A percentile compares a stretch with the other conserved stretches of the same genome.
Conservation (phyloP, 2,329 filamentous ascomycete genomes). For the Aspergillus brunneoviolaceus region DNA sequence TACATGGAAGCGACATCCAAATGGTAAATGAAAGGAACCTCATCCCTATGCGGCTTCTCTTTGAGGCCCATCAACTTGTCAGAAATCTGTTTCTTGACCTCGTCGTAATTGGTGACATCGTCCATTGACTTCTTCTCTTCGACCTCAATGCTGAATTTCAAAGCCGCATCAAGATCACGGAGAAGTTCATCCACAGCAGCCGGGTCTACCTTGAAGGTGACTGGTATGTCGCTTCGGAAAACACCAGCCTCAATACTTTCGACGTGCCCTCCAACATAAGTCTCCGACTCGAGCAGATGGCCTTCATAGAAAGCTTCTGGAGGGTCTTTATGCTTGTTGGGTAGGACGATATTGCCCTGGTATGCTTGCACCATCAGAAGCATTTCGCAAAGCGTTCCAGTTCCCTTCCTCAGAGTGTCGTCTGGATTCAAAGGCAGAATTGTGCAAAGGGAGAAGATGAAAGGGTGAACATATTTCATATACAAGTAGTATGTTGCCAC, state of each 20-base stretch:
- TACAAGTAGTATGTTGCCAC: constrained; percentile 98
- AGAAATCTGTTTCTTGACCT: constrained; percentile 79
- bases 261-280: constrained; percentile 96
- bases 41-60: constrained; percentile 77
- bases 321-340: constrained; percentile 91
- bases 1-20: constrained; percentile 99
- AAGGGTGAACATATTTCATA: constrained; percentile 99
- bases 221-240: constrained; percentile 91
- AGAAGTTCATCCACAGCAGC: constrained; percentile 87
- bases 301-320: constrained; percentile 96
- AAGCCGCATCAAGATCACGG: constrained; percentile 78
- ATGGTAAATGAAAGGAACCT: constrained; percentile 92
- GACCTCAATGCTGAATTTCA: constrained; percentile 82
- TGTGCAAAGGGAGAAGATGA: constrained; percentile 97
- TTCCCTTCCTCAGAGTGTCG: constrained; percentile 90
- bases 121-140: constrained; percentile 81
- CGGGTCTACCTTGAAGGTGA: constrained; percentile 88
- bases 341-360: constrained; percentile 83
- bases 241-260: constrained; percentile 99
- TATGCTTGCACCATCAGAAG: constrained; percentile 98
- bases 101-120: constrained; percentile 77
- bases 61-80: constrained; percentile 71
- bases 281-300: constrained; percentile 93
- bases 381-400: constrained; percentile 99
- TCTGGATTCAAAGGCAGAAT: constrained; percentile 92